Evolutionary conservation across 164 flowering plant species (phyloP), one percentile per base, ranked within the genome.

Genomic region (Amborella trichopoda): DNA sequence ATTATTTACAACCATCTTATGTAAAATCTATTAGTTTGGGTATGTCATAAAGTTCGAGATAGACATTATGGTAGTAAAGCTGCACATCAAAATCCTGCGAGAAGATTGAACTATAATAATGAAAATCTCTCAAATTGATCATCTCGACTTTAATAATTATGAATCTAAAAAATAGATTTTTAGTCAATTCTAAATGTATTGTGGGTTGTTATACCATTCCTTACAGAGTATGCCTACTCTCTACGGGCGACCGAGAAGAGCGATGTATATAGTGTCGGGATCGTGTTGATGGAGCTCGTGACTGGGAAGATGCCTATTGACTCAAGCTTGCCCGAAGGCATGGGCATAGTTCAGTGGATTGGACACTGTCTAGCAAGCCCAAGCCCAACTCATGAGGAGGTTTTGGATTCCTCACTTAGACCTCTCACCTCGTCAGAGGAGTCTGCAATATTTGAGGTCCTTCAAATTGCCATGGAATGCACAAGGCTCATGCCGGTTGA

Each of bases 271-370:
- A 93, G 99, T 71, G 70, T 84, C 80, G 99, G 99, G 1, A 80
- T 93, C 26, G 95, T 93, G 40, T 65, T 93, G 16, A 80, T 93
- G 75, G 99, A 93, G 78, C 85, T 93, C 0, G 94, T 93, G 19
- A 82, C 73, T 14, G 99, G 96, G 28, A 66, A 69, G 37, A 79
- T 73, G 91, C 99, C 99, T 1, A 93, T 94, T 0, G 91, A 70
- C 46, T 63, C 53, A 43, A 53, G 55, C 9, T 93, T 93, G 40
- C 91, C 94, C 0, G 73, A 54, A 28, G 82, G 78, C 12, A 79
- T 84, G 73, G 89, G 83, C 58, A 84, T 88, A 95, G 91, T 82
- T 55, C 77, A 90, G 57, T 88, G 99, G 99, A 84, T 82, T 1
- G 70, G 33, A 3, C 59, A 77, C 3, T 84, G 76, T 50, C 50